phyloP scores from a whole-genome alignment of 2,329 filamentous ascomycete species.

The Exophiala lecanii-corni region DNA sequence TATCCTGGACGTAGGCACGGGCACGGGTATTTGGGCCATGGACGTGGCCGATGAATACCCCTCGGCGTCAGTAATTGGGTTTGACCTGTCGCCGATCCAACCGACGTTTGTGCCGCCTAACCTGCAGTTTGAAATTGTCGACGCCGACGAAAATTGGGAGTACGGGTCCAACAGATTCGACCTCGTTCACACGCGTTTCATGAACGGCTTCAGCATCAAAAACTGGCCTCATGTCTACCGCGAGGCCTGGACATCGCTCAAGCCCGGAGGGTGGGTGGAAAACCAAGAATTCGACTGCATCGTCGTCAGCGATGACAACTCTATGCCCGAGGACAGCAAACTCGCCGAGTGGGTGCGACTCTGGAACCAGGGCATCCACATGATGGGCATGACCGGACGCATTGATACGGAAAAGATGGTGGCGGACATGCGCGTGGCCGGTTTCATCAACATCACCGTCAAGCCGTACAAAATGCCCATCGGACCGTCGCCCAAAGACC shows the following conservation, averaged over 20 bases:
- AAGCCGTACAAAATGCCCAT: slow-evolving; percentile 24
- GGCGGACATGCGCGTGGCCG: slow-evolving; percentile 16
- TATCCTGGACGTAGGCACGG: slow-evolving; percentile 45
- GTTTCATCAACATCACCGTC: slow-evolving; percentile 13
- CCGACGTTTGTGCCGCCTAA: slow-evolving; percentile 47
- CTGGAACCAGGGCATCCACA: slow-evolving; percentile 9
- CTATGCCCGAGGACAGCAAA: slow-evolving; percentile 7
- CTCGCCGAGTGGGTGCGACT: slow-evolving; percentile 10
- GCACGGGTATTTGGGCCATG: slow-evolving; percentile 41
- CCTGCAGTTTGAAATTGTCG: slow-evolving; percentile 52
- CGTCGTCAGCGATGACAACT: slow-evolving; percentile 9
- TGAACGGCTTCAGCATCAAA: slow-evolving; percentile 13
- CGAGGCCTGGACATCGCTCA: slow-evolving; percentile 27
- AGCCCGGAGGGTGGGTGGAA: slow-evolving; percentile 13
- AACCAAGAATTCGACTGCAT: slow-evolving; percentile 10
- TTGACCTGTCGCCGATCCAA: slow-evolving; percentile 39
- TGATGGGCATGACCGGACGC: slow-evolving; percentile 6
- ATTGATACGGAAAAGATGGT: slow-evolving; percentile 13
- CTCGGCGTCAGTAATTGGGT: slow-evolving; percentile 31
- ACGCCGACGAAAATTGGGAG: slow-evolving; percentile 54
- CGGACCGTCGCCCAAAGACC: slow-evolving; percentile 31
- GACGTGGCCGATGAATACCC: slow-evolving; percentile 39
- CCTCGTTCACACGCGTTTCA: slow-evolving; percentile 42
- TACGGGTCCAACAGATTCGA: slow-evolving; percentile 55
- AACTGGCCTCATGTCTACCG: slow-evolving; percentile 14